Evolutionary conservation across 148 eudicot genomes (phyloP), one percentile per base, ranked within the genome.

Genomic region (Rheum nobile): DNA sequence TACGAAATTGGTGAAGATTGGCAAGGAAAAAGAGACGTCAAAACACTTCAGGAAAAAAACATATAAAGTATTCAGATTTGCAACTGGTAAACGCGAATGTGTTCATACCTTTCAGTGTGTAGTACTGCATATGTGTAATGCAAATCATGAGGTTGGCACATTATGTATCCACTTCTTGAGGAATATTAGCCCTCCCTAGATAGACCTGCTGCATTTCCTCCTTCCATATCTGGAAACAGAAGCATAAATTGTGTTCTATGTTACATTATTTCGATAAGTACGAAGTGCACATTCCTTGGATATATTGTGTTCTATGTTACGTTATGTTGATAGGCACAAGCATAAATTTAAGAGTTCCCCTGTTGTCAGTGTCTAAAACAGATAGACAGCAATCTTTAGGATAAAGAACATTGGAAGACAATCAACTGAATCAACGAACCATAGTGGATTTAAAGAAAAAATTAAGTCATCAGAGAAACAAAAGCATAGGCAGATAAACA

Each of bases 161-260:
- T 65, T 32, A 65, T 34, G 17, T 19, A 65, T 87, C 87, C 46
- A 88, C 79, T 37, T 88, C 96, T 82, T 80, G 76, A 0, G 96
- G 88, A 55, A 88, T 80, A 77, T 76, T 79, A 32, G 86, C 89
- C 67, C 71, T 81, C 69, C 92, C 90, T 29, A 81, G 79, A 80
- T 78, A 90, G 34, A 88, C 88, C 47, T 82, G 83, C 77, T 84
- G 90, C 82, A 90, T 77, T 80, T 90, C 96, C 80, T 84, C 90
- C 74, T 82, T 85, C 96, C 96, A 90, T n/a, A 91, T 90, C 96
- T 90, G 89, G 42, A 37, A 24, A 16, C 12, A 24, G 10, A 1
- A 59, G 24, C 7, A 61, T 61, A 32, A 31, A 6, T 41, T 11
- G 34, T 21, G 26, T 17, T 61, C 0, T n/a, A n/a, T 59, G 67